phyloP scores from a whole-genome alignment of 169 alveolate genomes.

The Eimeria mitis region DNA sequence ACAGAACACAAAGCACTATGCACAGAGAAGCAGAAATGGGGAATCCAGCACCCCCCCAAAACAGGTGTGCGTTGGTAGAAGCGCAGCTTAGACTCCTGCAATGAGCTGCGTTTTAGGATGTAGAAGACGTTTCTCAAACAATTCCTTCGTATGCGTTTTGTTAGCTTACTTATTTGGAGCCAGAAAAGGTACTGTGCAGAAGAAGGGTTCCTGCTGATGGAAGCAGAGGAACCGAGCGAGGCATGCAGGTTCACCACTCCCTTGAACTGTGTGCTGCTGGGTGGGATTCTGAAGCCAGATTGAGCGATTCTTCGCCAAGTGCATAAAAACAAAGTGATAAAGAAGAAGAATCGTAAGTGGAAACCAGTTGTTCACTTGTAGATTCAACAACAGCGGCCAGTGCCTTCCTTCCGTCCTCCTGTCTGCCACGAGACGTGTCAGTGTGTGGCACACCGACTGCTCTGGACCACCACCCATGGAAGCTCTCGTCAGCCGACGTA shows the following conservation, averaged over 20 bases:
- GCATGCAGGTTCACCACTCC: conserved; percentile 16
- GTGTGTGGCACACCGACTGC: neutral
- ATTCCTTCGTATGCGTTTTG: neutral
- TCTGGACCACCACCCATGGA: neutral
- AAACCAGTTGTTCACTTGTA: neutral
- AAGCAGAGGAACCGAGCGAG: neutral
- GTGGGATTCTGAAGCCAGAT: neutral
- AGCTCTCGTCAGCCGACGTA: neutral
- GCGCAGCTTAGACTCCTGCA: neutral
- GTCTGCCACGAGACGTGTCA: conserved; percentile 17
- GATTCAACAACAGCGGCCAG: neutral
- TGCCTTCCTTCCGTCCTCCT: neutral
- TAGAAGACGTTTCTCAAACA: neutral
- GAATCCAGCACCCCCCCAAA: neutral
- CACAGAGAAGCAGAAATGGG: neutral
- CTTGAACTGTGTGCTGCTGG: neutral
- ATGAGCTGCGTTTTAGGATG: neutral
- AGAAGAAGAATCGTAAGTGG: neutral
- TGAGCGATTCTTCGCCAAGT: neutral
- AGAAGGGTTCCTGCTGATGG: neutral
- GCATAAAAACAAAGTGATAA: neutral
- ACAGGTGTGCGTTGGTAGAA: neutral
- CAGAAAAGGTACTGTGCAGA: neutral
- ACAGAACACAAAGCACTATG: neutral
- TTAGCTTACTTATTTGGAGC: neutral